Conservation (phyloP, 108 stramenopile genomes). For the Schizochytrium sp. region DNA sequence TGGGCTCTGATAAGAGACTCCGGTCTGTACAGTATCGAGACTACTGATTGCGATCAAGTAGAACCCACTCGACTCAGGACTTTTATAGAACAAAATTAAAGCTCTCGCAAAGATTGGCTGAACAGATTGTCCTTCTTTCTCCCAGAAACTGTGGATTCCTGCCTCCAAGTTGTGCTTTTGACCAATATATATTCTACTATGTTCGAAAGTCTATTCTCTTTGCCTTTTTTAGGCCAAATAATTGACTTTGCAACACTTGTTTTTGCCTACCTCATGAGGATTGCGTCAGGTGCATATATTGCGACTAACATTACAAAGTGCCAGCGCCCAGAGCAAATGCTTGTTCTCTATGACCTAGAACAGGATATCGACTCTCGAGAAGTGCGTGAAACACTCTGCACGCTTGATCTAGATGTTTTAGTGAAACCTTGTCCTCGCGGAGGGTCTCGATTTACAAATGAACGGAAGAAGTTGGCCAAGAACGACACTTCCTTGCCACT, state of each 20-base stretch:
- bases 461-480: not conserved
- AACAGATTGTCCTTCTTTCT: too few species aligned
- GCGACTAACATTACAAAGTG: not conserved
- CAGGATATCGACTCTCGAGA: not conserved
- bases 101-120: too few species aligned
- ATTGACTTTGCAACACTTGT: not conserved
- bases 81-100: too few species aligned
- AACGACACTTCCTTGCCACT: not conserved
- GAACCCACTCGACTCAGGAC: too few species aligned
- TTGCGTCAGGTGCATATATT: not conserved
- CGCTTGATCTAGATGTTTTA: not conserved
- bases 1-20: too few species aligned
- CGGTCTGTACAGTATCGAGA: too few species aligned
- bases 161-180: too few species aligned
- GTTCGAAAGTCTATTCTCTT: not conserved
- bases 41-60: too few species aligned
- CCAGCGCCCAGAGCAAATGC: not conserved
- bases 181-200: too few species aligned
- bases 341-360: slow-evolving; percentile 6
- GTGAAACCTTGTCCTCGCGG: slow-evolving; percentile 16
- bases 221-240: not conserved
- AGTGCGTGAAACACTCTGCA: not conserved
- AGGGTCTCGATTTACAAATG: not conserved
- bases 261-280: not conserved
- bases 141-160: too few species aligned